These are phyloP conservation scores for Erysimum cheiranthoides DNA, from an alignment of 345 rosid species.

Conservation along the genomic window DNA sequence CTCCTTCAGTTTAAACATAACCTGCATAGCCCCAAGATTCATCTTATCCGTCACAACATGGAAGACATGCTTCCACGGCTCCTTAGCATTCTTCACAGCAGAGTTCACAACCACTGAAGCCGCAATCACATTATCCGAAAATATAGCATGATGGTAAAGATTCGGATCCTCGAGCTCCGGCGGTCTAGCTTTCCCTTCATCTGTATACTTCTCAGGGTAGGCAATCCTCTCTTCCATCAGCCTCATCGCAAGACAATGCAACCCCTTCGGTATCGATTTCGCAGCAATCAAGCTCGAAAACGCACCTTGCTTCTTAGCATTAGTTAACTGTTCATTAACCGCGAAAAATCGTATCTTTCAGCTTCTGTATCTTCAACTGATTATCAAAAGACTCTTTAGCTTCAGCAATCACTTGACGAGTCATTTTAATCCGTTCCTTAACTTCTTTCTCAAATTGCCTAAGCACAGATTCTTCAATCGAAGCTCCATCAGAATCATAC, in stretches of 20 bases:
- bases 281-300: constrained; percentile 96
- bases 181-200: constrained; percentile 69
- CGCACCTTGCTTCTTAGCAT: constrained; percentile 96
- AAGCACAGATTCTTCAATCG: constrained; percentile 70
- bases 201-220: constrained; percentile 75
- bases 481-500: constrained; percentile 62
- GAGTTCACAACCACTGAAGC: constrained; percentile 98
- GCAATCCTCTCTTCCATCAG: constrained; percentile 96
- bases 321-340: constrained; percentile 82
- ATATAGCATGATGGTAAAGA: constrained; percentile 90
- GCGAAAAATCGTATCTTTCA: constrained; percentile 92
- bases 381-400: constrained; percentile 96
- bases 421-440: constrained; percentile 88
- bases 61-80: constrained; percentile 93
- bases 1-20: constrained; percentile 90
- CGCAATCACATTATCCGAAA: constrained; percentile 91
- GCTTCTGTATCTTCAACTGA: constrained; percentile 93
- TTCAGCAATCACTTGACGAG: constrained; percentile 85
- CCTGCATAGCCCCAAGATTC: constrained; percentile 99
- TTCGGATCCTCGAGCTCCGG: constrained; percentile 82
- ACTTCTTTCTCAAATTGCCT: constrained; percentile 93
- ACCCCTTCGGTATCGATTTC: constrained; percentile 88
- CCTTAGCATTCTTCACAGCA: constrained; percentile 89
- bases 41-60: constrained; percentile 98
- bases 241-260: constrained; percentile 96